phyloP scores from a whole-genome alignment of 306 rosid species.

The Prunus persica region DNA sequence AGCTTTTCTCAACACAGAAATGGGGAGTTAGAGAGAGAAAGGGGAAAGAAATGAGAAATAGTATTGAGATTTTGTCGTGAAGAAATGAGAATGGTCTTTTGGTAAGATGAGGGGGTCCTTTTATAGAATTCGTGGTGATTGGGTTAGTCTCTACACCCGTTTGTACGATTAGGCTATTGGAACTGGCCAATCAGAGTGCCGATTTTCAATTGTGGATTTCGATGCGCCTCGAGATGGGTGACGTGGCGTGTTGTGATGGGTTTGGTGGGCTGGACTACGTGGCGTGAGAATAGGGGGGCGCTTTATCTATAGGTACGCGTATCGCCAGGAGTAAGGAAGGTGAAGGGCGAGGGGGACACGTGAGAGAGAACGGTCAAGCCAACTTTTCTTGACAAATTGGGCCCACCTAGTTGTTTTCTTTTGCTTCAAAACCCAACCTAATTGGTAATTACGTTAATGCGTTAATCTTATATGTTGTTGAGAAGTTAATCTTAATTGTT shows the following conservation, averaged over 20 bases:
- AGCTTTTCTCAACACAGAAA: not conserved
- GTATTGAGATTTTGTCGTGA: not conserved
- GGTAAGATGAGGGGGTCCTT: not conserved
- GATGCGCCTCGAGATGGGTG: not conserved
- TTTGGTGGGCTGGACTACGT: not conserved
- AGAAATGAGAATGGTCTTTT: not conserved
- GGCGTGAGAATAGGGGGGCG: not conserved
- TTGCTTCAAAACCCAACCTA: not conserved
- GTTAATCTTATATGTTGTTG: not conserved
- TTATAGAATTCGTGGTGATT: slow-evolving; percentile 8
- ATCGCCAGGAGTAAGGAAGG: slow-evolving; percentile 1
- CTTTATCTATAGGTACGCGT: not conserved
- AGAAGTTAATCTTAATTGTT: too few relatives aligned
- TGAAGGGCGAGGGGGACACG: not conserved
- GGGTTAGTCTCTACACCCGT: not conserved
- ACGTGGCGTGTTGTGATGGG: slow-evolving; percentile 15
- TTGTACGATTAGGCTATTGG: not conserved
- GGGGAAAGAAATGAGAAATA: not conserved
- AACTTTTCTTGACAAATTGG: slow-evolving; percentile 7
- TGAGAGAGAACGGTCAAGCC: slow-evolving; percentile 22
- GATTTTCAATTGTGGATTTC: not conserved
- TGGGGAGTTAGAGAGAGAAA: not conserved
- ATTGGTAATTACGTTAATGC: not conserved
- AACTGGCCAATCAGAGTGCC: slow-evolving; percentile 1
- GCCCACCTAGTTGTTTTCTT: not conserved